Conservation (phyloP, 306 rosid genomes). For the Dryas drummondii region DNA sequence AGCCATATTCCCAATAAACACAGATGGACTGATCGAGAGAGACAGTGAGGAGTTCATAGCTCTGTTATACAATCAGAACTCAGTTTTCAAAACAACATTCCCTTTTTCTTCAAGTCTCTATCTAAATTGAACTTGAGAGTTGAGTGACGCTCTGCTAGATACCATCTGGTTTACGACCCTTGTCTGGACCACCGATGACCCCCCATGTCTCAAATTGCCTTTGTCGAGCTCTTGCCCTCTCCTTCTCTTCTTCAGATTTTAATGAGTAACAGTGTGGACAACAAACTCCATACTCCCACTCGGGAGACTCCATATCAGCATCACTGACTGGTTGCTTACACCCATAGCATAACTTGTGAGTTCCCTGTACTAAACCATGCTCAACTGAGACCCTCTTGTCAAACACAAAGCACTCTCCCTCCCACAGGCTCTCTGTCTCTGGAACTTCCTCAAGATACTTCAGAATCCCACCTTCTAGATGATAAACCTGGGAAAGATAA, state of each 20-base stretch:
- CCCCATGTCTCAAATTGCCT: constrained; percentile 89
- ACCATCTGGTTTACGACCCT: constrained; percentile 51
- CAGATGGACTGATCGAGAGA: too few species aligned
- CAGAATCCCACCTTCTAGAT: constrained; percentile 95
- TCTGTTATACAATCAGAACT: neutral
- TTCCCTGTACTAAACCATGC: constrained; percentile 83
- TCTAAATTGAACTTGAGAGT: constrained; percentile 54
- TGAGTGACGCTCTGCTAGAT: constrained; percentile 25
- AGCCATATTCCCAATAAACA: too few species aligned
- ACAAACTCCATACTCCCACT: constrained; percentile 76
- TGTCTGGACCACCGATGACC: constrained; percentile 86
- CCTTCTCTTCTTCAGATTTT: constrained; percentile 88
- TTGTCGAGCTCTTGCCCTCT: constrained; percentile 93
- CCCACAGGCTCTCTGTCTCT: constrained; percentile 78
- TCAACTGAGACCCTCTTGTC: constrained; percentile 93
- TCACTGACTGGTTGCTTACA: constrained; percentile 95
- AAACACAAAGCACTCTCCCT: constrained; percentile 94
- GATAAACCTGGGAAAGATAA: constrained; percentile 59
- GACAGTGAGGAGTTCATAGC: too few species aligned
- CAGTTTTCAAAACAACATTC: neutral
- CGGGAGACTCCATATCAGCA: constrained; percentile 78
- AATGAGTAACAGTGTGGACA: constrained; percentile 71
- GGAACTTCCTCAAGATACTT: constrained; percentile 91
- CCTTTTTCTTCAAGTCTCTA: neutral
- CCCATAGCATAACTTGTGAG: constrained; percentile 90